phyloP scores from a whole-genome alignment of 495 filamentous ascomycete genomes.

The Astrocystis sublimbata region DNA sequence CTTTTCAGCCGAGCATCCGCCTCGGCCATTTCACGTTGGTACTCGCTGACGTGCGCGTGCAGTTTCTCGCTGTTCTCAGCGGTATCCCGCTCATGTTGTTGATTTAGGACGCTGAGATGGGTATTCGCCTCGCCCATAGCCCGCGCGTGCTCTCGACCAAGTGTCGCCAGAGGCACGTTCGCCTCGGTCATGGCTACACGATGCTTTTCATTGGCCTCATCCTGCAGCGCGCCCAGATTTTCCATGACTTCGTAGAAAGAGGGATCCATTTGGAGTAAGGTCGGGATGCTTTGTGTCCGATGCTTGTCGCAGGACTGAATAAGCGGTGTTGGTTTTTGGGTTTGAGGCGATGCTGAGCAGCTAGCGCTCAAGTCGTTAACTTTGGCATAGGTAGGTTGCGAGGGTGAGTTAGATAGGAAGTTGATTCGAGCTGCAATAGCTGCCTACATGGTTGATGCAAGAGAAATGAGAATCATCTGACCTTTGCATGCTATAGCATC shows the following conservation, averaged over 20 bases:
- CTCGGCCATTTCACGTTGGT: constrained; percentile 15
- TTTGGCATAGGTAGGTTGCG: too few relatives aligned
- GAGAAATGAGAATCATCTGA: neutral
- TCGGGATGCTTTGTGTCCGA: neutral
- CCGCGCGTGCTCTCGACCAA: constrained; percentile 11
- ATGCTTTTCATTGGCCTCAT: constrained; percentile 15
- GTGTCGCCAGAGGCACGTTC: constrained; percentile 16
- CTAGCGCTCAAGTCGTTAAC: neutral
- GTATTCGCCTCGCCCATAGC: constrained; percentile 3
- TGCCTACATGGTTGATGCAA: neutral
- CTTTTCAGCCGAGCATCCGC: constrained; percentile 8
- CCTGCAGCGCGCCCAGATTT: constrained; percentile 9
- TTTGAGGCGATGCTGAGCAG: neutral
- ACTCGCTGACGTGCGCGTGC: neutral
- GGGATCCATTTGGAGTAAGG: constrained; percentile 6
- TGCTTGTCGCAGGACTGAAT: neutral
- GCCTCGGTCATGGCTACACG: constrained; percentile 19
- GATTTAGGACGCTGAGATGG: neutral
- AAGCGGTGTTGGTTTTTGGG: neutral
- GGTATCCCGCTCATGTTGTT: neutral
- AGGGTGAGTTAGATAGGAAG: too few relatives aligned
- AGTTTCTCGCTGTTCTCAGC: constrained; percentile 7
- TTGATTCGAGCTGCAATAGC: too few relatives aligned
- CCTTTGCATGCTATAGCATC: neutral
- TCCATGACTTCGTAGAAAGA: constrained; percentile 17